Base-by-base conservation (phyloP, 2,329 filamentous ascomycete genomes). In the Colletotrichum liriopes region DNA sequence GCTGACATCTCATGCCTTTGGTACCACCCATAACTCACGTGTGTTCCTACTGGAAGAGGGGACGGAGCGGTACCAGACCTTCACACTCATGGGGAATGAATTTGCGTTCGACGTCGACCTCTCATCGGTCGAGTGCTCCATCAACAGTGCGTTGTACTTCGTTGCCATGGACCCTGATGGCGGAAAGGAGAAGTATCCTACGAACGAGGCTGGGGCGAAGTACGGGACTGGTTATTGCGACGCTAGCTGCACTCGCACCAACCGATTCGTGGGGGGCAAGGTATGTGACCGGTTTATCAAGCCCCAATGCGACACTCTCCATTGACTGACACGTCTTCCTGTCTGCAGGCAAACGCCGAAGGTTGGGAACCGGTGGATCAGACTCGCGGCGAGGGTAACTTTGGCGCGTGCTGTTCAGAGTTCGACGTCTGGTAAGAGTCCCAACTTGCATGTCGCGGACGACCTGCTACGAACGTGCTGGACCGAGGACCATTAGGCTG, bases 21-120 rank as follows among this genome's bases (percentile, higher is more conserved):
- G 76, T 52, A 80, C 76, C 68, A 85, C 83, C 74, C 75, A 82
- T 37, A 82, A 81, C 29, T 83, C 88, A 16, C 86, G 91, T 71
- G 79, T 91, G 55, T 93, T 91, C 78, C 83, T 92, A 67, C 85
- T 92, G 82, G 84, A 86, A 73, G 82, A 84, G 63, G 84, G 86
- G 52, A 16, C 26, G 37, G 82, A 82, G 71, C 86, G 85, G 70
- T 93, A 93, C 78, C 81, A 91, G 81, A 86, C 88, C 76, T 89
- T 92, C 81, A 85, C 89, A 67, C 83, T 92, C 64, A 82, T 88
- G 71, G 88, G 88, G 81, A 85, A 89, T 77, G 91, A 93, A 79
- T 88, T 93, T 77, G 88, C 88, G 45, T 92, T 93, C 69, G 90
- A 92, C 67, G 90, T 92, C 20, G 91, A 93, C 77, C 85, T 92